Evolutionary conservation across 2,329 filamentous ascomycete species (phyloP).

Genomic region (Fusarium napiforme): DNA sequence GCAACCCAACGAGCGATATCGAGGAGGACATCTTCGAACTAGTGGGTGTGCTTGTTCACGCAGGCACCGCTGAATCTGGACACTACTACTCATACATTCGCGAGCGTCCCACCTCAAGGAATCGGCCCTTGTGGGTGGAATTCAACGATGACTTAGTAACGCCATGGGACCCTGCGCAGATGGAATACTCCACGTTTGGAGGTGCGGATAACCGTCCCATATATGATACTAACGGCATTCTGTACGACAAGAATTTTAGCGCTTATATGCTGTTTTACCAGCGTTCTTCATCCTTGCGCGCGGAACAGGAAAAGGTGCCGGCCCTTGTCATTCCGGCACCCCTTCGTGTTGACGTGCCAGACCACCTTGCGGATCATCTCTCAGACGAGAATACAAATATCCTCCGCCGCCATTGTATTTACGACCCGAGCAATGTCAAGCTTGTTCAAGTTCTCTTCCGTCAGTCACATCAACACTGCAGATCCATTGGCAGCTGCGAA

Average conservation of each 20-base stretch:
- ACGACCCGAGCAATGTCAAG: conserved; percentile 75
- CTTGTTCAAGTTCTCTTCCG: conserved; percentile 74
- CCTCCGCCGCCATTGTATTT: conserved; percentile 81
- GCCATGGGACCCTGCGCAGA: conserved; percentile 76
- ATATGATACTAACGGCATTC: conserved; percentile 57
- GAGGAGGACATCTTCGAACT: conserved; percentile 87
- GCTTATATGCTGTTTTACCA: conserved; percentile 99
- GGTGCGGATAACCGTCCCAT: conserved; percentile 67
- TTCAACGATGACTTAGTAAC: conserved; percentile 92
- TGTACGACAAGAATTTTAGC: conserved; percentile 79
- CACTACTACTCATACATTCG: conserved; percentile 98
- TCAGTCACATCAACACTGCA: conserved; percentile 62
- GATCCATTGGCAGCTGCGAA: conserved; percentile 6
- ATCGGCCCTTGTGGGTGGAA: conserved; percentile 77
- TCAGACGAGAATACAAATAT: conserved; percentile 77
- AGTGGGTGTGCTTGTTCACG: conserved; percentile 94
- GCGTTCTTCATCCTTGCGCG: conserved; percentile 73
- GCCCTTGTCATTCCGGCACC: conserved; percentile 46
- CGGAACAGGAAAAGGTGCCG: conserved; percentile 60
- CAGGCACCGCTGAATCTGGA: conserved; percentile 90
- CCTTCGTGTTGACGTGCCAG: conserved; percentile 58
- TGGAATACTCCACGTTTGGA: conserved; percentile 85
- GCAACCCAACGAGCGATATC: conserved; percentile 64
- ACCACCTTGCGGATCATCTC: conserved; percentile 68
- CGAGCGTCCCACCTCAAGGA: conserved; percentile 71